Evolutionary conservation across 2,329 filamentous ascomycete species (phyloP).

Genomic region (Fusarium sacchari): DNA sequence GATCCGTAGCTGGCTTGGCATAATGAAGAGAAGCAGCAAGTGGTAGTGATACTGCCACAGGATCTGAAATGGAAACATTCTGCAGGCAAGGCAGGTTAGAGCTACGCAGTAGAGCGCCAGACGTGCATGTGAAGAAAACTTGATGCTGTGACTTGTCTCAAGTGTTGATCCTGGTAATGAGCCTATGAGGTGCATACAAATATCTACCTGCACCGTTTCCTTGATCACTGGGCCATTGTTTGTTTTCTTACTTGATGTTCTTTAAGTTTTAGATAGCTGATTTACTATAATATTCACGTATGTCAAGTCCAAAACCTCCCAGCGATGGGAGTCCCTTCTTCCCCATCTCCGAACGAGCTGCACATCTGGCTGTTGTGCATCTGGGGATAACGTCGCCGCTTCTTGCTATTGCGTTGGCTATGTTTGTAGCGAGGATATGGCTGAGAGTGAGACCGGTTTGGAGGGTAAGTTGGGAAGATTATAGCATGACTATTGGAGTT

Average conservation of each 20-base stretch:
- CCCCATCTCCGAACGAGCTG: background rate
- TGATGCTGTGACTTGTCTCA: conserved; percentile 3
- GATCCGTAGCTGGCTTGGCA: background rate
- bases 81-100: background rate
- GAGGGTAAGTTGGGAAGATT: conserved; percentile 11
- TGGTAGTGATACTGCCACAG: background rate
- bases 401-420: background rate
- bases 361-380: background rate
- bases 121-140: background rate
- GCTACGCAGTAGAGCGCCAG: background rate
- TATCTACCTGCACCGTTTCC: conserved; percentile 17
- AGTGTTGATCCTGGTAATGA: background rate
- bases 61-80: background rate
- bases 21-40: background rate
- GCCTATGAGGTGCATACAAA: background rate
- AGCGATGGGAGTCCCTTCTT: conserved; percentile 12
- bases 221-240: background rate
- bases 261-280: background rate
- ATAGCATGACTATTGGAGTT: background rate
- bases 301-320: background rate
- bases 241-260: background rate
- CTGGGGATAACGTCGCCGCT: background rate
- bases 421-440: conserved; percentile 13
- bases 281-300: background rate
- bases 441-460: background rate